Conservation (phyloP, 2,329 filamentous ascomycete genomes). For the Nemania bipapillata region DNA sequence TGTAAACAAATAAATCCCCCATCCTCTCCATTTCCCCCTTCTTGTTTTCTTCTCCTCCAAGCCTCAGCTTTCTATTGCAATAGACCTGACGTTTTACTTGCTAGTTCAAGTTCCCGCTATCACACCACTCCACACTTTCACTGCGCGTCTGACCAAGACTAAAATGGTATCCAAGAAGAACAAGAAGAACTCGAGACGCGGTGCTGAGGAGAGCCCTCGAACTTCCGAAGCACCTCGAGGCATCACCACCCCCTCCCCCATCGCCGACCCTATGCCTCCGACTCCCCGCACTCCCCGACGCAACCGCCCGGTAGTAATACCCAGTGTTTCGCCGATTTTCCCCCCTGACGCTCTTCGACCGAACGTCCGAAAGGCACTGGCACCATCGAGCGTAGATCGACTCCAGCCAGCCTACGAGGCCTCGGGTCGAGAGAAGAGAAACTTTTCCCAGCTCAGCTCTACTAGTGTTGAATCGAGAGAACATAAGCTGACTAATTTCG, state of each 20-base stretch:
- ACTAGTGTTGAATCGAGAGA: constrained; percentile 23
- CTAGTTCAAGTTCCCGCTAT: constrained; percentile 29
- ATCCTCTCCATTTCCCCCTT: constrained; percentile 24
- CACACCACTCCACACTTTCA: constrained; percentile 29
- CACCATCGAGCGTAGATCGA: constrained; percentile 17
- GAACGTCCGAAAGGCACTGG: constrained; percentile 18
- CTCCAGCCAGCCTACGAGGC: constrained; percentile 11
- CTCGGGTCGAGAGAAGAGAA: constrained; percentile 8
- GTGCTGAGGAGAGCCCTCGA: constrained; percentile 26
- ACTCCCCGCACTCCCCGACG: constrained; percentile 17
- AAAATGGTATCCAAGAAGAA: constrained; percentile 30
- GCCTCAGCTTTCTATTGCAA: constrained; percentile 29
- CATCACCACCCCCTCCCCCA: constrained; percentile 16
- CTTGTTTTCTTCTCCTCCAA: constrained; percentile 23
- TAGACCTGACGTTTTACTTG: constrained; percentile 30
- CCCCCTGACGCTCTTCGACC: constrained; percentile 20
- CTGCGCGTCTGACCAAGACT: constrained; percentile 31
- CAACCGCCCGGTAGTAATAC: constrained; percentile 18
- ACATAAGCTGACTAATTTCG: constrained; percentile 25
- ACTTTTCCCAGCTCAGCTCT: constrained; percentile 9
- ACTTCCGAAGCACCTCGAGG: constrained; percentile 24
- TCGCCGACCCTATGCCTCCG: constrained; percentile 13
- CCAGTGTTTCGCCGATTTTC: constrained; percentile 17
- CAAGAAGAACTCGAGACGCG: constrained; percentile 29
- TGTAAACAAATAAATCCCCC: constrained; percentile 22